These are phyloP conservation scores for Phylloporus sp. DNA, from an alignment of 1,284 basidiomycete species.

Conservation along the genomic window DNA sequence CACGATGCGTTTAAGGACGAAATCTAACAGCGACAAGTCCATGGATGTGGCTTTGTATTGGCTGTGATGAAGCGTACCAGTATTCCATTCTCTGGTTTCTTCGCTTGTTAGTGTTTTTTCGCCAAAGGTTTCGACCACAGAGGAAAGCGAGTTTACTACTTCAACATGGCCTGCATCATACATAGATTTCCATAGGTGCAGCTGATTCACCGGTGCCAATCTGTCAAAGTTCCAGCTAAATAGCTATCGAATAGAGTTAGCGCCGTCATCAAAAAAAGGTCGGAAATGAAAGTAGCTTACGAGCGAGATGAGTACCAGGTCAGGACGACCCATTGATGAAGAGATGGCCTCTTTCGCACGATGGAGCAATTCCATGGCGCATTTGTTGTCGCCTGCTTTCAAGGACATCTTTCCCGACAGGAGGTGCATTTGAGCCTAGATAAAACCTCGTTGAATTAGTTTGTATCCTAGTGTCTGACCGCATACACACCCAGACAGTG, in stretches of 20 bases:
- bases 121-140: too few relatives aligned
- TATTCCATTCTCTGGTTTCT: too few relatives aligned
- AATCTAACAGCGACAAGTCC: too few relatives aligned
- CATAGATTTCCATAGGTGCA: background rate
- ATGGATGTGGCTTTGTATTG: too few relatives aligned
- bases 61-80: too few relatives aligned
- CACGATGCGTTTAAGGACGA: background rate
- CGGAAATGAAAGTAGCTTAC: background rate
- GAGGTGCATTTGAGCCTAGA: constrained; percentile 5
- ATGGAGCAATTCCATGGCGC: background rate
- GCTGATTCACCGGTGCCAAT: background rate
- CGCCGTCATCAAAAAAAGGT: background rate
- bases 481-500: constrained; percentile 2
- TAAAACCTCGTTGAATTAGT: background rate
- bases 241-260: background rate
- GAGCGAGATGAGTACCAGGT: constrained; percentile 7
- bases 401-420: background rate
- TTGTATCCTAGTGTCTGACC: too few relatives aligned
- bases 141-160: too few relatives aligned
- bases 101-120: too few relatives aligned
- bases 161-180: too few relatives aligned
- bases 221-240: constrained; percentile 6
- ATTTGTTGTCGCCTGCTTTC: background rate
- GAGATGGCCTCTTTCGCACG: background rate
- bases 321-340: background rate